These are phyloP conservation scores for Paecilomyces variotii DNA, from an alignment of 2,329 filamentous ascomycete species.

Conservation along the genomic window DNA sequence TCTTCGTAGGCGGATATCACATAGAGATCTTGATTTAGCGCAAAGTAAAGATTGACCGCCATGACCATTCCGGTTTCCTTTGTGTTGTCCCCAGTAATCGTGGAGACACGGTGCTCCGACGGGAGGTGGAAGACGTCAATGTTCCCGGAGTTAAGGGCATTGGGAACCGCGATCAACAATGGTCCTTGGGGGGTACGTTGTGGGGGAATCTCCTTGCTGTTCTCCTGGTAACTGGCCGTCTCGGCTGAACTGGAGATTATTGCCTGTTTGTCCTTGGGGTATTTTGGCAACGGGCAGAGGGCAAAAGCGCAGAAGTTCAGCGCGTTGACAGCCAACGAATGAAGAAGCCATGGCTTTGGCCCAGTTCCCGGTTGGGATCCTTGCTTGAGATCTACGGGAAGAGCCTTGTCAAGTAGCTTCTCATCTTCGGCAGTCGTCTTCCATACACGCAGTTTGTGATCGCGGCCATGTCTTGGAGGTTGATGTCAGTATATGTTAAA, in stretches of 20 bases:
- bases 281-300: conserved; percentile 40
- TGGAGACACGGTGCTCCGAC: conserved; percentile 59
- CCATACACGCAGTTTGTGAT: conserved; percentile 83
- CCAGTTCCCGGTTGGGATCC: conserved; percentile 40
- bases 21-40: conserved; percentile 42
- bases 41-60: conserved; percentile 59
- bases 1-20: conserved; percentile 79
- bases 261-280: background rate
- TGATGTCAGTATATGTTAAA: conserved; percentile 7
- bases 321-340: conserved; percentile 78
- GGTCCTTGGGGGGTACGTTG: conserved; percentile 11
- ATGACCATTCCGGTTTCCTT: conserved; percentile 68
- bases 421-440: conserved; percentile 59
- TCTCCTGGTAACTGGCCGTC: conserved; percentile 14
- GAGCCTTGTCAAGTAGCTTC: conserved; percentile 49
- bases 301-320: conserved; percentile 92
- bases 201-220: conserved; percentile 4
- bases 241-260: conserved; percentile 8
- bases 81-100: conserved; percentile 40
- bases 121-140: conserved; percentile 83
- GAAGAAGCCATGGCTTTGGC: conserved; percentile 66
- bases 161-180: conserved; percentile 71
- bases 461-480: conserved; percentile 70
- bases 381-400: conserved; percentile 60
- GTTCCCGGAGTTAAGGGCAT: conserved; percentile 63